Evolutionary conservation across 148 eudicot species (phyloP), one percentile per base, ranked within the genome.

Genomic region (Cornus florida): DNA sequence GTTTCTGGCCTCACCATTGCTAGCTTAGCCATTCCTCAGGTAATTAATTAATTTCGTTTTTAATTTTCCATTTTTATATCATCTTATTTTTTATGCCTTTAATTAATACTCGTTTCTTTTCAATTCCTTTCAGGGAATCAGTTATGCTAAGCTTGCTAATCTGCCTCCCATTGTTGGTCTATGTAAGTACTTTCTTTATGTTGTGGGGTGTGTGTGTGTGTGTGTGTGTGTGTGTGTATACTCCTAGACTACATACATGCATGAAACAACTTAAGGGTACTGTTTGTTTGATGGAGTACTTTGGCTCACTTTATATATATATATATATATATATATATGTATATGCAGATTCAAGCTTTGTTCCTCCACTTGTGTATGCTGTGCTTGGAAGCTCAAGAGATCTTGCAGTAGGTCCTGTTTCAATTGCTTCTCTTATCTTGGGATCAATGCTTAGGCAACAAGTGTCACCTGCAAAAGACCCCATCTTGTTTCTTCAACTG

Each of bases 371-470:
- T 38, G 87, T 94, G 71, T 94, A 94, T 83, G 91, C 97, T 71
- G 88, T 91, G 17, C 89, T 94, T 2, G 98, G 98, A 69, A 94
- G 98, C 79, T 94, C 98, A 78, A 94, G 83, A 82, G 93, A 94
- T 80, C 88, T 92, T 38, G 98, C 98, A 69, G 98, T 94, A 78
- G 98, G 98, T 1, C 98, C 98, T 75, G 98, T 94, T 20, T 94
- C 97, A n/a, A 94, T 94, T 50, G 98, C 98, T 14, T 94, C 98
- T 41, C 84, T 94, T 6, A 84, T 94, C 2, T 80, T 94, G 94
- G 98, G 97, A 48, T 88, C 95, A 75, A 93, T 93, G 97, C 83
- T 95, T 0, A 85, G 90, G 66, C 89, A 88, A 85, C 87, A 80
- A 65, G 92, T 95, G 19, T 91, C 95, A 48, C 95, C 95, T 3